Percentiles rank a stretch among this genome's conserved stretches.
These are phyloP conservation scores for Sugiyamaella lignohabitans DNA, from an alignment of 805 yeast species.

Conservation along the genomic window DNA sequence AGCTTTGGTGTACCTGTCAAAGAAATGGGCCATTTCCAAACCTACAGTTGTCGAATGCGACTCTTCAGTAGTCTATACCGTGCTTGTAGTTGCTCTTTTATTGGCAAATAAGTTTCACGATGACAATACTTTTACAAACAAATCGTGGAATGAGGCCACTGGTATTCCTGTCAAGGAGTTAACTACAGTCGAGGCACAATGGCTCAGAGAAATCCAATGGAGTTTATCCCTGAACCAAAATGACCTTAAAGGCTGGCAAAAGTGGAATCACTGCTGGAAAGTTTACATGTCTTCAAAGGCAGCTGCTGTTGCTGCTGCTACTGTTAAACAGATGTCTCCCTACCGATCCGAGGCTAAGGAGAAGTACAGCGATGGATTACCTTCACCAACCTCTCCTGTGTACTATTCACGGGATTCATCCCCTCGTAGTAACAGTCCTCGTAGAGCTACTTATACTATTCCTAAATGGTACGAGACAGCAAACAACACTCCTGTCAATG, in stretches of 20 bases:
- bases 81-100: constrained; percentile 61
- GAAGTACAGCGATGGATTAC: neutral
- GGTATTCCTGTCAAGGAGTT: constrained; percentile 58
- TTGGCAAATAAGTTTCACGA: constrained; percentile 92
- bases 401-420: neutral
- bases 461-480: constrained; percentile 26
- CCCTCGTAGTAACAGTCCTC: constrained; percentile 2
- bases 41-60: constrained; percentile 27
- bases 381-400: constrained; percentile 1
- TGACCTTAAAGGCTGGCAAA: constrained; percentile 29
- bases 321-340: neutral
- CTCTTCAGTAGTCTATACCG: constrained; percentile 38
- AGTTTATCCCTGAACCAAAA: constrained; percentile 39
- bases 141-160: constrained; percentile 95
- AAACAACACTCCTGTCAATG: neutral
- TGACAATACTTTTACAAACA: constrained; percentile 92
- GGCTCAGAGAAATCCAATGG: constrained; percentile 62
- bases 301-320: constrained; percentile 2
- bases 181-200: constrained; percentile 61
- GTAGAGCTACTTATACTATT: constrained; percentile 19
- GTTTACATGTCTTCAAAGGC: constrained; percentile 9
- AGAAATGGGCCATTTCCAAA: constrained; percentile 43
- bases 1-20: constrained; percentile 72
- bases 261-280: constrained; percentile 31
- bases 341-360: neutral